These are phyloP conservation scores for Breviolum minutum DNA, from an alignment of 73 alveolate species.

Conservation along the genomic window DNA sequence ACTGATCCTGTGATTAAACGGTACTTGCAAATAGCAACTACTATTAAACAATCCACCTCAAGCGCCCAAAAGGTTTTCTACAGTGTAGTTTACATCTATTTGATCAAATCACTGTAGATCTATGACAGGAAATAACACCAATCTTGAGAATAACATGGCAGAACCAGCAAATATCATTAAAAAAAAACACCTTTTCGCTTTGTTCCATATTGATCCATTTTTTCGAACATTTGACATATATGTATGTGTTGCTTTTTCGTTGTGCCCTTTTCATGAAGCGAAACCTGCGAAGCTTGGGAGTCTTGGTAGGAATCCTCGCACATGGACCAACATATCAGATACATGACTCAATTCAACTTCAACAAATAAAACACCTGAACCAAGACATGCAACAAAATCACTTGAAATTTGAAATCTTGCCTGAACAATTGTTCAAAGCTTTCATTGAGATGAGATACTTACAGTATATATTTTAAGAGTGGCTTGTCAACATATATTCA, in stretches of 20 bases:
- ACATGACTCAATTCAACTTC: no score
- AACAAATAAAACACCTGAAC: no score
- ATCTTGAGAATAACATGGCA: not conserved
- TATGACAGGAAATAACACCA: not conserved
- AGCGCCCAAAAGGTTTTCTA: not conserved
- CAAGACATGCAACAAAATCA: no score
- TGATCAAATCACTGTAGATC: not conserved
- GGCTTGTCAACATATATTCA: no score
- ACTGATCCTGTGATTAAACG: no score
- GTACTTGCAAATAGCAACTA: not conserved
- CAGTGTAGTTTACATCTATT: not conserved
- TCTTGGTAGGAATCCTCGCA: conserved; percentile 25
- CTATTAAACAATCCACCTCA: not conserved
- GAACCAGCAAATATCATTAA: not conserved
- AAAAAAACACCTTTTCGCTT: not conserved
- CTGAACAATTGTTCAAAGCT: no score
- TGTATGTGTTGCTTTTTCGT: not conserved
- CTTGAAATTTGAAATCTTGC: no score
- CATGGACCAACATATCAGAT: no score
- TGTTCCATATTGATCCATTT: not conserved
- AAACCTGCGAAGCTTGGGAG: conserved; percentile 13
- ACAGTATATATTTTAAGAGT: no score
- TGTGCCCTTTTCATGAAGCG: not conserved
- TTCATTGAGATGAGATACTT: no score
- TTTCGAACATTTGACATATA: not conserved